Conservation (phyloP, 305 asterid species). For the Fraxinus greggii region DNA sequence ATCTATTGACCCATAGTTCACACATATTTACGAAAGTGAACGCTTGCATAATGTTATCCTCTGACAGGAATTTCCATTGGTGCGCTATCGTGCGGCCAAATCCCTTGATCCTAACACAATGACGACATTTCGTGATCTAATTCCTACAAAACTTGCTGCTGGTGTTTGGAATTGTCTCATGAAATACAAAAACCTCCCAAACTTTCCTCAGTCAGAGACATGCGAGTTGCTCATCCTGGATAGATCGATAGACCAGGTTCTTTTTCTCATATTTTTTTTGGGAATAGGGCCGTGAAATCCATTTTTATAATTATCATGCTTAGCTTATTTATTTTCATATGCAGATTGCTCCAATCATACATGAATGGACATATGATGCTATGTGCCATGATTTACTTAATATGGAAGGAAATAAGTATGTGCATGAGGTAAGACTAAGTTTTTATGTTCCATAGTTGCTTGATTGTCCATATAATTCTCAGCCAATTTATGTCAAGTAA, state of each 20-base stretch:
- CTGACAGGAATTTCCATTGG: slow-evolving; percentile 89
- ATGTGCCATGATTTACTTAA: slow-evolving; percentile 95
- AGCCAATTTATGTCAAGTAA: slow-evolving; percentile 18
- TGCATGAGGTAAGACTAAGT: slow-evolving; percentile 67
- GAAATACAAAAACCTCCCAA: slow-evolving; percentile 81
- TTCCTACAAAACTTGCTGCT: slow-evolving; percentile 98
- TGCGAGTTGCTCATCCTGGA: slow-evolving; percentile 95
- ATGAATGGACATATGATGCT: slow-evolving; percentile 99
- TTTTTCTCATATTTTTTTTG: slow-evolving; percentile 12
- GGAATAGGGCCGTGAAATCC: slow-evolving; percentile 4
- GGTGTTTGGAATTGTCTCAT: slow-evolving; percentile 82
- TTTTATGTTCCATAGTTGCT: slow-evolving; percentile 19
- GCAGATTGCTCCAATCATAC: slow-evolving; percentile 96
- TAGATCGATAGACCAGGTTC: slow-evolving; percentile 96
- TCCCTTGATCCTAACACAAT: slow-evolving; percentile 87
- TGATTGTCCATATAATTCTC: slow-evolving; percentile 12
- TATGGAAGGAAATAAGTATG: slow-evolving; percentile 98
- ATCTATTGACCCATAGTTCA: slow-evolving; percentile 6
- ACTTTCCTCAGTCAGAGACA: slow-evolving; percentile 91
- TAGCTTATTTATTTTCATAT: slow-evolving; percentile 20
- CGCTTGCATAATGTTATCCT: slow-evolving; percentile 25
- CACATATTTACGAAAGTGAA: background rate
- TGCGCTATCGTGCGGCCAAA: slow-evolving; percentile 92
- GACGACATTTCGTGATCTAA: slow-evolving; percentile 94
- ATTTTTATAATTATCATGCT: background rate